These are phyloP conservation scores for Amphirosellinia nigrospora DNA, from an alignment of 495 filamentous ascomycete species.

Conservation along the genomic window DNA sequence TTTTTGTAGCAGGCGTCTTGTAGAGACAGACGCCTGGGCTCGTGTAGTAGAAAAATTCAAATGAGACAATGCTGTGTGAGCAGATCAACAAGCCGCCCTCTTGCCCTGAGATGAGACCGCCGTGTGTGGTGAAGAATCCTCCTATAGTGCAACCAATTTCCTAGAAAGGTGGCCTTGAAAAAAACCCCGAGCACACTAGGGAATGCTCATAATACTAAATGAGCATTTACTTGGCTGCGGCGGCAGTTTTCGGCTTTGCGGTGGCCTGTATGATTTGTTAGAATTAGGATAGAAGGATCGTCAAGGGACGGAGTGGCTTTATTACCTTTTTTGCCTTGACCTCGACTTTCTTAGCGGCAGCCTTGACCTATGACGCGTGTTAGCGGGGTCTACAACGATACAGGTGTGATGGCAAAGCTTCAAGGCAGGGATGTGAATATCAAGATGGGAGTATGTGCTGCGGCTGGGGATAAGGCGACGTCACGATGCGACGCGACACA, in stretches of 20 bases:
- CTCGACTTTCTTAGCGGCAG: conserved; percentile 51
- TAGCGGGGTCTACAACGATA: conserved; percentile 27
- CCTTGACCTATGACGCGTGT: conserved; percentile 51
- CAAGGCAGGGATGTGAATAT: neutral
- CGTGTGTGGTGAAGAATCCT: neutral
- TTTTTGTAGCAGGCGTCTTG: neutral
- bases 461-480: neutral
- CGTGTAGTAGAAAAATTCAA: neutral
- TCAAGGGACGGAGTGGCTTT: neutral
- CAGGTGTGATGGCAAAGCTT: conserved; percentile 3
- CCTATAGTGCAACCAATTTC: neutral
- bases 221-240: conserved; percentile 6
- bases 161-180: neutral
- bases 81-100: conserved; percentile 12
- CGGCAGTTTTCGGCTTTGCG: conserved; percentile 36
- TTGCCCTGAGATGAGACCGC: neutral
- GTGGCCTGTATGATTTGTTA: conserved; percentile 41
- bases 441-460: neutral
- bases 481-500: neutral
- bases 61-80: conserved; percentile 14
- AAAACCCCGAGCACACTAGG: neutral
- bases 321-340: conserved; percentile 32
- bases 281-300: neutral
- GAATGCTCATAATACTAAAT: neutral
- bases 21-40: neutral